These are phyloP conservation scores for Aspergillus amoenus DNA, from an alignment of 2,329 filamentous ascomycete species.

Conservation along the genomic window DNA sequence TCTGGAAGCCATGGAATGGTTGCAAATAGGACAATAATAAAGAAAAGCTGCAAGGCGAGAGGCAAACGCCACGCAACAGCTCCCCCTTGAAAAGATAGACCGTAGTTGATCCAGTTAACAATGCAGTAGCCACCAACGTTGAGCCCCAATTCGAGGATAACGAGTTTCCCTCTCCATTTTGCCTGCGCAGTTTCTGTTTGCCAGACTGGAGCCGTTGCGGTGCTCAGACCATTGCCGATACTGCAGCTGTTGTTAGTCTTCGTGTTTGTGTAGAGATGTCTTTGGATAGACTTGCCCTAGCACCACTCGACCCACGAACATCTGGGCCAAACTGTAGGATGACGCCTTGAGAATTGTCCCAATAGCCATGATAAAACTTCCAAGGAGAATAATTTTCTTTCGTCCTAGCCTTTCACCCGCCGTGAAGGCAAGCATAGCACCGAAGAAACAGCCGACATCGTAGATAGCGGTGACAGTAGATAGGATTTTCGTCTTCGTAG, in stretches of 20 bases:
- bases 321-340: conserved; percentile 46
- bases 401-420: conserved; percentile 50
- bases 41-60: conserved; percentile 52
- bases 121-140: conserved; percentile 53
- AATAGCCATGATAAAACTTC: conserved; percentile 49
- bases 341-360: conserved; percentile 51
- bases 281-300: conserved; percentile 4
- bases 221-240: conserved; percentile 48
- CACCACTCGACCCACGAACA: conserved; percentile 53
- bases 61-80: conserved; percentile 48
- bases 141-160: conserved; percentile 51
- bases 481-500: conserved; percentile 31
- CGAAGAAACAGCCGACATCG: conserved; percentile 61
- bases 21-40: conserved; percentile 47
- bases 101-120: conserved; percentile 55
- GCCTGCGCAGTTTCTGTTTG: conserved; percentile 51
- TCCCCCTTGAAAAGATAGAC: conserved; percentile 48
- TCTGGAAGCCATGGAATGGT: conserved; percentile 41
- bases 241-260: background rate
- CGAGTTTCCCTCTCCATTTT: conserved; percentile 46
- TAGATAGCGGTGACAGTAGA: conserved; percentile 58
- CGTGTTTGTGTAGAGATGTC: background rate
- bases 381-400: conserved; percentile 48
- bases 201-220: conserved; percentile 52
- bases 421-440: conserved; percentile 47